phyloP scores from a whole-genome alignment of 176 grass and related monocot genomes.

The Paspalum notatum region DNA sequence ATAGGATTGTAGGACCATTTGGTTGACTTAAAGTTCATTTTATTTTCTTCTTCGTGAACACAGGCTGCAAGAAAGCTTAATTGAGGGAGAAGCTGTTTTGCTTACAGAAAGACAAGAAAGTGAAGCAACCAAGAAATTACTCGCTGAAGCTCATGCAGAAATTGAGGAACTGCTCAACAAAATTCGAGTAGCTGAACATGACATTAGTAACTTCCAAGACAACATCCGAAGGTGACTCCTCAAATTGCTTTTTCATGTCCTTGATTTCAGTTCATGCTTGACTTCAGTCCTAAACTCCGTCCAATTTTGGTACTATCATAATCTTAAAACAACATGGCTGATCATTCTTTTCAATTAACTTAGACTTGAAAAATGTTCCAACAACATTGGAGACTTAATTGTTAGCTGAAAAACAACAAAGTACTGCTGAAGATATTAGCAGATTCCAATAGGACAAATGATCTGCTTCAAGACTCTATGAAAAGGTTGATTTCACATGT shows the following conservation, averaged over 20 bases:
- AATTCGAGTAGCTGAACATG: slow-evolving; percentile 55
- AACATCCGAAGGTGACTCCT: slow-evolving; percentile 43
- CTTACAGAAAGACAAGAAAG: slow-evolving; percentile 64
- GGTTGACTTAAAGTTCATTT: slow-evolving; percentile 17
- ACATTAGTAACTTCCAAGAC: slow-evolving; percentile 60
- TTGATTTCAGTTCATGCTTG: slow-evolving; percentile 29
- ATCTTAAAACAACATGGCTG: slow-evolving; percentile 28
- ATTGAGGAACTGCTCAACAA: slow-evolving; percentile 58
- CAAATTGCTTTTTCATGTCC: slow-evolving; percentile 15
- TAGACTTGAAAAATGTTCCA: slow-evolving; percentile 62
- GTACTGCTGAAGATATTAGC: slow-evolving; percentile 60
- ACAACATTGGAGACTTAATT: slow-evolving; percentile 55
- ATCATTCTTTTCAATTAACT: slow-evolving; percentile 46
- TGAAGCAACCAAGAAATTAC: slow-evolving; percentile 58
- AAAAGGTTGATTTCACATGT: slow-evolving; percentile 58
- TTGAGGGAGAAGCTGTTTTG: slow-evolving; percentile 48
- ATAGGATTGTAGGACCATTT: slow-evolving; percentile 32
- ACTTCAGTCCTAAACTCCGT: slow-evolving; percentile 3
- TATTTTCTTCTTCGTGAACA: slow-evolving; percentile 36
- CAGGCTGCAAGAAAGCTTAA: slow-evolving; percentile 77
- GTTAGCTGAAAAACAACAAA: slow-evolving; percentile 63
- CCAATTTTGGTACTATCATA: slow-evolving; percentile 3
- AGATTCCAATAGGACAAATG: slow-evolving; percentile 57
- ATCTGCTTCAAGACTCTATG: slow-evolving; percentile 69
- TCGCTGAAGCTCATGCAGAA: slow-evolving; percentile 49